phyloP scores from a whole-genome alignment of 2,329 filamentous ascomycete genomes.

The Orbilia javanica region DNA sequence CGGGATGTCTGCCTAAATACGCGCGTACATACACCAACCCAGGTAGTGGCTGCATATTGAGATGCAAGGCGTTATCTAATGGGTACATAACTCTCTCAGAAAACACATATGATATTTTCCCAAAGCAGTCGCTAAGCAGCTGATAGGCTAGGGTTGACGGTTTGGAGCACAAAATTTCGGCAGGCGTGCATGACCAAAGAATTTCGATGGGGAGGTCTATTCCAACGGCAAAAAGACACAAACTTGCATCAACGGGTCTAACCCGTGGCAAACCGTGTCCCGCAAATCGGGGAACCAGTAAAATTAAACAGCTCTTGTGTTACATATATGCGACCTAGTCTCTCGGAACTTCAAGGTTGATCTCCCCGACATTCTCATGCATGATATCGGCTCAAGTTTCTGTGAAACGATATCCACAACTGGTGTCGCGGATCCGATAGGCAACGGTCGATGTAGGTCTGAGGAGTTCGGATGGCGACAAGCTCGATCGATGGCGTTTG shows the following conservation, averaged over 20 bases:
- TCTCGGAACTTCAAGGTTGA: slow-evolving; percentile 16
- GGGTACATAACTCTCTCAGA: background rate
- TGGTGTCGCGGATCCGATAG: background rate
- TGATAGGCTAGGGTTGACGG: background rate
- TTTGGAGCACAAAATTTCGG: slow-evolving; percentile 3
- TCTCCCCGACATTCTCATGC: slow-evolving; percentile 8
- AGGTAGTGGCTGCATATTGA: background rate
- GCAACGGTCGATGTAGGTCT: background rate
- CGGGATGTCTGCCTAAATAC: background rate
- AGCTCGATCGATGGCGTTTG: background rate
- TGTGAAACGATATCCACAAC: background rate
- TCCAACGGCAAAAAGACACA: background rate
- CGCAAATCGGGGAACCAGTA: background rate
- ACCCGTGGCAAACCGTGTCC: background rate
- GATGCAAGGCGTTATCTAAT: background rate
- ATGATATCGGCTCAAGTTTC: background rate
- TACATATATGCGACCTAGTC: background rate
- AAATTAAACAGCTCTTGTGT: background rate
- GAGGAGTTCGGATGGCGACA: slow-evolving; percentile 8
- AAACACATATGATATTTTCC: background rate
- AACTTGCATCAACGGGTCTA: background rate
- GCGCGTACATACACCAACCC: background rate
- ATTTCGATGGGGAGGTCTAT: background rate
- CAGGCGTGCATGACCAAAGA: background rate
- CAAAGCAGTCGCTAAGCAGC: background rate